Conservation (phyloP, 257 asterid genomes). For the Scutellaria barbata region DNA sequence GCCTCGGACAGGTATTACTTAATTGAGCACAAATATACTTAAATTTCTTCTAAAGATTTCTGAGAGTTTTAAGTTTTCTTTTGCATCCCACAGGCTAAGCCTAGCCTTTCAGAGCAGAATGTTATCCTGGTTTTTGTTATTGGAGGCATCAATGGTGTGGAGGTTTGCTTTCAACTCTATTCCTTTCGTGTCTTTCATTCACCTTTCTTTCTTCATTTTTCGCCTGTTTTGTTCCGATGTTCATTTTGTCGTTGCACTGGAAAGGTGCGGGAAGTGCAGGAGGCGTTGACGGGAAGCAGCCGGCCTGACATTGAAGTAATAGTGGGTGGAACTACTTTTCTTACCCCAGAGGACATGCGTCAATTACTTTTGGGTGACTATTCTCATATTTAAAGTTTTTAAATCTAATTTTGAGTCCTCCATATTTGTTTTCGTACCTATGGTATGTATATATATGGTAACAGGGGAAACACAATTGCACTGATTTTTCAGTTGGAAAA, state of each 20-base stretch:
- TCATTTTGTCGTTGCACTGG: slow-evolving; percentile 30
- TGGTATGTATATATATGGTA: not conserved
- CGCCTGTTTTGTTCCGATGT: not conserved
- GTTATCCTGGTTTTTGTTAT: slow-evolving; percentile 77
- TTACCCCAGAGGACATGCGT: slow-evolving; percentile 82
- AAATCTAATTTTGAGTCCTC: too few relatives aligned
- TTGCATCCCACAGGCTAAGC: slow-evolving; percentile 71
- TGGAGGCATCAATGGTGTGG: slow-evolving; percentile 89
- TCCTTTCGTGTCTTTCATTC: not conserved
- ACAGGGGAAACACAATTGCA: not conserved
- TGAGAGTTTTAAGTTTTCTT: slow-evolving; percentile 14
- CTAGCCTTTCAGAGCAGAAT: slow-evolving; percentile 85
- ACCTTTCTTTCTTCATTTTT: not conserved
- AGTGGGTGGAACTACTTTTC: slow-evolving; percentile 92
- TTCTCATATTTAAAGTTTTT: slow-evolving; percentile 49
- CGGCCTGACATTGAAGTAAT: slow-evolving; percentile 79
- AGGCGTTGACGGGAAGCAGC: slow-evolving; percentile 79
- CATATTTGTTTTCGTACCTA: not conserved
- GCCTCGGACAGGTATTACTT: slow-evolving; percentile 86
- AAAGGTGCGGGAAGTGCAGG: slow-evolving; percentile 86
- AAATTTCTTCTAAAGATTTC: slow-evolving; percentile 15
- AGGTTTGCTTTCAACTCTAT: slow-evolving; percentile 58
- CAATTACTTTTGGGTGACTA: slow-evolving; percentile 81
- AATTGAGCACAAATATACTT: not conserved
- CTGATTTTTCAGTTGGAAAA: slow-evolving; percentile 1